phyloP scores from a whole-genome alignment of 2,329 filamentous ascomycete species.

The Cladosporium velox region DNA sequence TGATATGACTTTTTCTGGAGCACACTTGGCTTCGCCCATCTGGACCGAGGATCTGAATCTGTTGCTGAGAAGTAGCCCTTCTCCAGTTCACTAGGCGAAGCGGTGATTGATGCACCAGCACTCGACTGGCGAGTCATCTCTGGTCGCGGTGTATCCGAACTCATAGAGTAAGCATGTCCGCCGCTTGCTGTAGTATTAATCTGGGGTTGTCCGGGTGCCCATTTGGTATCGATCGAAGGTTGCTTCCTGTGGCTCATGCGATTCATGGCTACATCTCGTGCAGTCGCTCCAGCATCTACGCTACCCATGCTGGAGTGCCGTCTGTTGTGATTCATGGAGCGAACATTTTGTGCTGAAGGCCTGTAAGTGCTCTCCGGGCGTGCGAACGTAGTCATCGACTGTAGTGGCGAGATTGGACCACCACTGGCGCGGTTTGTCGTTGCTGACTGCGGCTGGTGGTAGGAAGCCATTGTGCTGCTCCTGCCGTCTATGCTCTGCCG shows the following conservation, averaged over 20 bases:
- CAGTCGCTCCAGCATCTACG: slow-evolving; percentile 64
- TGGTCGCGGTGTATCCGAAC: slow-evolving; percentile 1
- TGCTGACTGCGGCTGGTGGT: slow-evolving; percentile 21
- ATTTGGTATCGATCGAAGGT: slow-evolving; percentile 60
- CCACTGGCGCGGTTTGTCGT: slow-evolving; percentile 36
- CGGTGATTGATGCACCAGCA: slow-evolving; percentile 13
- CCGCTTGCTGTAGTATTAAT: slow-evolving; percentile 7
- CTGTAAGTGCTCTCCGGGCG: slow-evolving; percentile 36
- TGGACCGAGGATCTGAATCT: slow-evolving; percentile 73
- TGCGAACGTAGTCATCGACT: slow-evolving; percentile 37
- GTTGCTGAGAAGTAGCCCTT: slow-evolving; percentile 92
- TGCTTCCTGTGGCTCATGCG: slow-evolving; percentile 53
- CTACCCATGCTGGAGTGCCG: slow-evolving; percentile 89
- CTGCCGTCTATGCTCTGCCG: slow-evolving; percentile 26
- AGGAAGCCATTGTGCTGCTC: slow-evolving; percentile 24
- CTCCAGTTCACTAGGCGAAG: slow-evolving; percentile 64
- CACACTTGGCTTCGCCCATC: slow-evolving; percentile 68
- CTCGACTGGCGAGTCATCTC: slow-evolving; percentile 10
- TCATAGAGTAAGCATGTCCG: slow-evolving; percentile 25
- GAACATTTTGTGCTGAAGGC: slow-evolving; percentile 40
- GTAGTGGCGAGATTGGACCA: slow-evolving; percentile 35
- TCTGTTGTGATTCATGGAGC: slow-evolving; percentile 71
- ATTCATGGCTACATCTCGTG: slow-evolving; percentile 25
- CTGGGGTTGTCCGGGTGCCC: slow-evolving; percentile 41
- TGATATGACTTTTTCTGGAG: slow-evolving; percentile 65